A percentile compares a stretch with the other conserved stretches of the same genome.
phyloP scores from a whole-genome alignment of 2,329 filamentous ascomycete genomes.

The Monosporascus sp. region DNA sequence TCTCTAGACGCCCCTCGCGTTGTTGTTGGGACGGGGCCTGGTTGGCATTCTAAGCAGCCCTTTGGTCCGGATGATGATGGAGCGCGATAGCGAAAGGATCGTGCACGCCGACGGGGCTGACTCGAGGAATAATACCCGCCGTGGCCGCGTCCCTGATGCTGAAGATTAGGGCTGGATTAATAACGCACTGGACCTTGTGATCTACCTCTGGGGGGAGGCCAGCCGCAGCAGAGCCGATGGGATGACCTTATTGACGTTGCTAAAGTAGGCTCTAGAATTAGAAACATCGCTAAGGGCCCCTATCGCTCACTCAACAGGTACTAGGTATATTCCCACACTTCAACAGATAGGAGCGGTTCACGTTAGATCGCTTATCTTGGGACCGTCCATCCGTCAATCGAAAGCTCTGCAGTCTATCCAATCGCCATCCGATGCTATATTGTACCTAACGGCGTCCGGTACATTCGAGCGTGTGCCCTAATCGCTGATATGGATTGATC shows the following conservation, averaged over 20 bases:
- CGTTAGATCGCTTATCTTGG: not conserved
- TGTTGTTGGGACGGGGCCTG: too few relatives aligned
- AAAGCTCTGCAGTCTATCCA: not conserved
- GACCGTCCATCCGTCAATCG: not conserved
- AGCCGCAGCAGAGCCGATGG: too few relatives aligned
- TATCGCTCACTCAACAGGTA: not conserved
- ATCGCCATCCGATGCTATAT: not conserved
- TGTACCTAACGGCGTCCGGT: not conserved
- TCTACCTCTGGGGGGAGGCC: too few relatives aligned
- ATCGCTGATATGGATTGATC: too few relatives aligned
- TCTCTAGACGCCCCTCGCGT: too few relatives aligned
- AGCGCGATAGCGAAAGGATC: not conserved
- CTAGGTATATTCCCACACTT: too few relatives aligned
- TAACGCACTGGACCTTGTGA: too few relatives aligned
- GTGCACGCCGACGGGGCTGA: not conserved
- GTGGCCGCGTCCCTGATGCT: not conserved
- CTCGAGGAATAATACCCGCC: not conserved
- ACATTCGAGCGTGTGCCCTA: not conserved
- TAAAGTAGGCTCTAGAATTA: not conserved
- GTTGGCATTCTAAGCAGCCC: not conserved
- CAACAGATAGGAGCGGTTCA: not conserved
- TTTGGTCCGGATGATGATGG: not conserved
- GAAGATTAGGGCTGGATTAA: not conserved
- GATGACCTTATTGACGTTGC: too few relatives aligned
- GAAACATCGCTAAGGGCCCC: not conserved